phyloP scores from a whole-genome alignment of 768 basidiomycete genomes.

The Mycena galopus region DNA sequence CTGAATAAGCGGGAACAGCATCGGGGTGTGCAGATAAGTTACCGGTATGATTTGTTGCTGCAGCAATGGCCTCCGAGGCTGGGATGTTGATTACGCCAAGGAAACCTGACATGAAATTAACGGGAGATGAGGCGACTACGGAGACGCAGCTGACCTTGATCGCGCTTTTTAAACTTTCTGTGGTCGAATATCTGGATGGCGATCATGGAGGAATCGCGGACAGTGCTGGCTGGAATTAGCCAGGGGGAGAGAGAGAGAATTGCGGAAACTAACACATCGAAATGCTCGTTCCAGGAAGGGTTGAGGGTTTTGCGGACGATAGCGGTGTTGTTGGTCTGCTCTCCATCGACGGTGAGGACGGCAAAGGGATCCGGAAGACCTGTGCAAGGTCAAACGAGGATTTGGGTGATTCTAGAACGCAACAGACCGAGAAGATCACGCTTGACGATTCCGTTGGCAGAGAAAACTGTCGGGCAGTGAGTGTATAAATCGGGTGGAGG shows the following conservation, averaged over 20 bases:
- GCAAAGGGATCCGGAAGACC: slow-evolving; percentile 89
- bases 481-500: slow-evolving; percentile 18
- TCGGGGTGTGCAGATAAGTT: slow-evolving; percentile 35
- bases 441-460: slow-evolving; percentile 80
- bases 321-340: slow-evolving; percentile 84
- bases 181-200: slow-evolving; percentile 93
- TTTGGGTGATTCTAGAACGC: not conserved
- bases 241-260: not conserved
- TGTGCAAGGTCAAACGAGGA: not conserved
- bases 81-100: slow-evolving; percentile 70
- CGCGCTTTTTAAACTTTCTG: slow-evolving; percentile 87
- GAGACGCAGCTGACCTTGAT: slow-evolving; percentile 70
- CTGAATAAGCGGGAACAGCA: slow-evolving; percentile 33
- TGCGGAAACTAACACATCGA: slow-evolving; percentile 77
- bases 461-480: slow-evolving; percentile 69
- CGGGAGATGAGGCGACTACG: slow-evolving; percentile 44
- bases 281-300: slow-evolving; percentile 88
- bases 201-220: slow-evolving; percentile 81
- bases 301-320: slow-evolving; percentile 76
- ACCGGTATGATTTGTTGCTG: slow-evolving; percentile 64
- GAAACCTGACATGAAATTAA: slow-evolving; percentile 55
- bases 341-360: slow-evolving; percentile 87
- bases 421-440: slow-evolving; percentile 74
- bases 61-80: slow-evolving; percentile 65
- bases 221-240: slow-evolving; percentile 54